Base-by-base conservation (phyloP, 345 rosid species). In the Aquilaria sinensis region DNA sequence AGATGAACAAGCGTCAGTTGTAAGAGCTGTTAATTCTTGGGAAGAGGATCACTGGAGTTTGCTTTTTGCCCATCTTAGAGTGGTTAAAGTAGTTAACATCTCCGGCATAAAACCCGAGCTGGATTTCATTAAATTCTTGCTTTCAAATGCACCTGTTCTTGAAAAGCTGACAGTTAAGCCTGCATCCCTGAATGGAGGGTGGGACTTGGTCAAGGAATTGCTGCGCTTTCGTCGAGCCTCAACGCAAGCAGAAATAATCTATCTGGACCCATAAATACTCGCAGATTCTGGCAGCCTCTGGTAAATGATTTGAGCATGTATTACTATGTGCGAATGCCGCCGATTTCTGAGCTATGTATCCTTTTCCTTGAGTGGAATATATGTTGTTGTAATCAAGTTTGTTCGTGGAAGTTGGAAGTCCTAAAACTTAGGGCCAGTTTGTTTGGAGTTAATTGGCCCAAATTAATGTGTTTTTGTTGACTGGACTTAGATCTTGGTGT, bases 151-250 rank as follows among this genome's bases (percentile, higher is more conserved):
- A 10, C 85, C 93, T 0, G 63, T 69, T 31, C 87, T 86, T 10
- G 89, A 86, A 70, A 81, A 54, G 67, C 68, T 86, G 87, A 77
- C 80, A 32, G 55, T 86, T 29, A 84, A 74, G 69, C 89, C 88
- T 15, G 64, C 72, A 41, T 66, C 80, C 4, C 48, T 30, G 8
- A 75, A 74, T 52, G 86, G 82, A 56, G 77, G 75, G 51, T 74
- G 78, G 80, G 83, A 69, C 51, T 54, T 87, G 68, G 37, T 76
- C 52, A 87, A 87, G 72, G 81, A 80, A 46, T 61, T 84, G 78
- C 67, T 87, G 68, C 80, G 80, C 47, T 82, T 84, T 64, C 80
- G 79, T 31, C 74, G 89, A 41, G 83, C 85, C 12, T 87, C 93
- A 0, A 72, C 66, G 16, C 74, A 14, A 50, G 83, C 89, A 10